A percentile compares a stretch with the other conserved stretches of the same genome.
Conservation (phyloP, 2,329 filamentous ascomycete genomes). For the Aspergillus oerlinghausenensis region DNA sequence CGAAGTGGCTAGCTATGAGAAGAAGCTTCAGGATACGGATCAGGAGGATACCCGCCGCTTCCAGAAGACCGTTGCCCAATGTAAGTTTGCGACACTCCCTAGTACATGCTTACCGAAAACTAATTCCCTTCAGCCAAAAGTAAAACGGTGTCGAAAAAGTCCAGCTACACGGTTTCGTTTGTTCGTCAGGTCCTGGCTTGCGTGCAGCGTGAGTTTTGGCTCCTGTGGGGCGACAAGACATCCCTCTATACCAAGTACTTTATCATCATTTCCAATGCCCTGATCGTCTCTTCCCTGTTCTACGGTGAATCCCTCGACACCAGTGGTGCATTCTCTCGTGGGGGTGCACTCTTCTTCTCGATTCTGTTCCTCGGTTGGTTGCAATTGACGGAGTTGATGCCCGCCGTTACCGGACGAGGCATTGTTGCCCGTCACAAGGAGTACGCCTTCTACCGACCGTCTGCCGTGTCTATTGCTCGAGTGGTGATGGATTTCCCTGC, state of each 20-base stretch:
- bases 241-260: slow-evolving; percentile 75
- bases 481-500: slow-evolving; percentile 61
- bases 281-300: slow-evolving; percentile 77
- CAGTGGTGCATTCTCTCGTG: slow-evolving; percentile 58
- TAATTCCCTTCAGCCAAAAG: slow-evolving; percentile 46
- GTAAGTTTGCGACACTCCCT: slow-evolving; percentile 29
- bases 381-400: slow-evolving; percentile 73
- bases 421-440: slow-evolving; percentile 65
- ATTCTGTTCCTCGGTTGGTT: slow-evolving; percentile 66
- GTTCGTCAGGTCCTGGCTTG: slow-evolving; percentile 58
- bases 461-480: slow-evolving; percentile 58
- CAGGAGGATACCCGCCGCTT: slow-evolving; percentile 61
- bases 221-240: slow-evolving; percentile 69
- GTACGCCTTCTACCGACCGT: slow-evolving; percentile 67
- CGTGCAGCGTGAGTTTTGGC: slow-evolving; percentile 71
- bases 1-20: slow-evolving; percentile 60
- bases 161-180: slow-evolving; percentile 73
- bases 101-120: neutral
- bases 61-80: slow-evolving; percentile 59
- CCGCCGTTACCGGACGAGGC: slow-evolving; percentile 65
- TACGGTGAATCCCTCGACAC: slow-evolving; percentile 61
- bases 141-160: slow-evolving; percentile 62
- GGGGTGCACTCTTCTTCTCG: slow-evolving; percentile 62
- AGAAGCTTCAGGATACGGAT: slow-evolving; percentile 52
- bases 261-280: slow-evolving; percentile 67